Evolutionary conservation across 345 rosid species (phyloP).

Genomic region (Luvunga scandens): DNA sequence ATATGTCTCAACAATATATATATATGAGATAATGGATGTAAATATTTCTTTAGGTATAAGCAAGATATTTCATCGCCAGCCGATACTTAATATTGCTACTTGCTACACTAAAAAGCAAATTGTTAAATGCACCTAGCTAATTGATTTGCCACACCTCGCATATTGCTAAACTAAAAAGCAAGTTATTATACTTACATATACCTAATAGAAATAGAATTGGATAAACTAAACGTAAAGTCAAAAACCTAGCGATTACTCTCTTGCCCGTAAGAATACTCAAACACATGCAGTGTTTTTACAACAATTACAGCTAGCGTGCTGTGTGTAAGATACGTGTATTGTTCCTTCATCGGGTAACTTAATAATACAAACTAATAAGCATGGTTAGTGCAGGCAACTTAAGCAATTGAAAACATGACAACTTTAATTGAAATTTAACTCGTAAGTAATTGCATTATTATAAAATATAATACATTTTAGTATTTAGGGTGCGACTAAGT

Average conservation of each 20-base stretch:
- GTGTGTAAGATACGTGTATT: background rate
- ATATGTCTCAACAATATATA: too few relatives aligned
- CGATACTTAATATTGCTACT: background rate
- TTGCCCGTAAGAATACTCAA: slow-evolving; percentile 4
- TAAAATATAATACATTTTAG: too few relatives aligned
- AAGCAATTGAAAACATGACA: too few relatives aligned
- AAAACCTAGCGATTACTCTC: background rate
- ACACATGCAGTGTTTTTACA: background rate
- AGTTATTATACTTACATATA: background rate
- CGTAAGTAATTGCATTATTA: background rate
- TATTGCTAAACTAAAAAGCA: background rate
- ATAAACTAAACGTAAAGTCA: slow-evolving; percentile 12
- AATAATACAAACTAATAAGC: background rate
- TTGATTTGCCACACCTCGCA: background rate
- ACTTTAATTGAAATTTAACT: background rate
- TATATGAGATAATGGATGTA: background rate
- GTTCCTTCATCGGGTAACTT: background rate
- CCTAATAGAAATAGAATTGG: background rate
- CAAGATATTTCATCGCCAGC: background rate
- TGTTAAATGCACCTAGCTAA: background rate
- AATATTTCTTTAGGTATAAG: background rate
- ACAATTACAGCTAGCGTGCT: background rate
- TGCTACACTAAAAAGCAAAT: background rate
- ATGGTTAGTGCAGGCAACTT: too few relatives aligned
- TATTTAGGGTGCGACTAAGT: too few relatives aligned